Conservation (phyloP, 23 red algal species). For the Gracilaria domingensis region DNA sequence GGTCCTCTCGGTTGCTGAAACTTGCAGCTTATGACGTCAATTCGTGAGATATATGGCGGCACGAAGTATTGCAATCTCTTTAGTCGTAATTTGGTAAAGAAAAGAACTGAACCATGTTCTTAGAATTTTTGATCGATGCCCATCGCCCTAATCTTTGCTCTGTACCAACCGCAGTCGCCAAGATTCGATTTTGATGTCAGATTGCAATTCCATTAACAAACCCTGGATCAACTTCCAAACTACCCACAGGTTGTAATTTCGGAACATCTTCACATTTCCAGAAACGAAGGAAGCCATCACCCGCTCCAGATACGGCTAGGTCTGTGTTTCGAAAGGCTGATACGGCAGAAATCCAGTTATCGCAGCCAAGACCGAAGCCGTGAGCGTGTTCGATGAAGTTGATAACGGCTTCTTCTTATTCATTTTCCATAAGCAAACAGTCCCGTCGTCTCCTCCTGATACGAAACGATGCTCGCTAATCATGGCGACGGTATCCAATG, state of each 20-base stretch:
- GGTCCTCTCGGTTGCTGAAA: neutral
- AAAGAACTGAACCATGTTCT: conserved; percentile 69
- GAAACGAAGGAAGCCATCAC: conserved; percentile 77
- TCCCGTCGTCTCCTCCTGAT: conserved; percentile 87
- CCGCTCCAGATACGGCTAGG: conserved; percentile 63
- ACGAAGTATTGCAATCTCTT: conserved; percentile 13
- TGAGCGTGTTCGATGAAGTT: conserved; percentile 67
- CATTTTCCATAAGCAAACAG: conserved; percentile 80
- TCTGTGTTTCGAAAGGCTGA: conserved; percentile 65
- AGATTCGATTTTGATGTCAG: conserved; percentile 16
- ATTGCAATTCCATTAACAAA: conserved; percentile 88
- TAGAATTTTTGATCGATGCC: conserved; percentile 49
- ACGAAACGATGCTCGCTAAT: conserved; percentile 77
- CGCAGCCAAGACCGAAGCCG: conserved; percentile 31
- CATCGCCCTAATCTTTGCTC: conserved; percentile 94
- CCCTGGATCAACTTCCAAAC: conserved; percentile 42
- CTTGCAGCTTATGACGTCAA: neutral
- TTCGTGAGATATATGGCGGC: neutral
- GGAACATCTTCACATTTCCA: conserved; percentile 74
- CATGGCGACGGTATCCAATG: conserved; percentile 84
- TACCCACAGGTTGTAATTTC: conserved; percentile 30
- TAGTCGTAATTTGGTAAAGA: conserved; percentile 22
- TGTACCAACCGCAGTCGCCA: conserved; percentile 77
- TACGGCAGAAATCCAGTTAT: conserved; percentile 75
- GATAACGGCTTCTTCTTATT: conserved; percentile 82